Evolutionary conservation across 1,284 basidiomycete genomes (phyloP), one percentile per base, ranked within the genome.

Genomic region (Ustilago lituana): DNA sequence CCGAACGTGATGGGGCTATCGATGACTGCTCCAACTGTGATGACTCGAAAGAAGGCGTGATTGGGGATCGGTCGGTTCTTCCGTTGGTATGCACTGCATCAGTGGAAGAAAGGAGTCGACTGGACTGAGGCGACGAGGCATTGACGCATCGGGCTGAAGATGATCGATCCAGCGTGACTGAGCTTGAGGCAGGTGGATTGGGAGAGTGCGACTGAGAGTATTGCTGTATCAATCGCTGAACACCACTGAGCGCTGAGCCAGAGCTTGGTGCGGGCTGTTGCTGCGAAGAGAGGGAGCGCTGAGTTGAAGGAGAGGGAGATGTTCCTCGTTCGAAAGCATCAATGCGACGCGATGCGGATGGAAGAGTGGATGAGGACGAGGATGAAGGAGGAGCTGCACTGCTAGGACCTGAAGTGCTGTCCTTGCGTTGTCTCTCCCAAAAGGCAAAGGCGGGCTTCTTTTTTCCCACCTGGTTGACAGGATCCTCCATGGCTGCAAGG

Each of bases 381-480:
- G 31, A 4, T 15, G 60, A 14, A 12, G 8, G 9, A 6, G 51
- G 9, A 19, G 40, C n/a, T 43, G 52, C 38, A 22, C 37, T 15
- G 45, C 17, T 45, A 20, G 11, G 49, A 29, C n/a, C n/a, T 4
- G 39, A 27, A 12, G 56, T 43, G 47, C 47, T 56, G 38, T 55
- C 45, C 24, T 56, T 56, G 39, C 53, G 44, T 27, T 60, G 66
- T 19, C 66, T 32, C 26, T 69, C 66, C 66, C 66, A 69, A 19
- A 69, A 69, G 14, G 66, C 66, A 41, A 69, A 64, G 3, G 61
- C 57, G 19, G 61, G 61, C 50, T 57, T 69, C 49, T 64, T 69
- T 31, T 64, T 64, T 26, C 15, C 38, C 15, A 48, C 23, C 9
- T 44, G 55, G 15, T 46, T 54, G n/a, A 64, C 41, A 2, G 66